These are phyloP conservation scores for Globisporangium irregulare DNA, from an alignment of 352 stramenopile genomes.

Conservation along the genomic window DNA sequence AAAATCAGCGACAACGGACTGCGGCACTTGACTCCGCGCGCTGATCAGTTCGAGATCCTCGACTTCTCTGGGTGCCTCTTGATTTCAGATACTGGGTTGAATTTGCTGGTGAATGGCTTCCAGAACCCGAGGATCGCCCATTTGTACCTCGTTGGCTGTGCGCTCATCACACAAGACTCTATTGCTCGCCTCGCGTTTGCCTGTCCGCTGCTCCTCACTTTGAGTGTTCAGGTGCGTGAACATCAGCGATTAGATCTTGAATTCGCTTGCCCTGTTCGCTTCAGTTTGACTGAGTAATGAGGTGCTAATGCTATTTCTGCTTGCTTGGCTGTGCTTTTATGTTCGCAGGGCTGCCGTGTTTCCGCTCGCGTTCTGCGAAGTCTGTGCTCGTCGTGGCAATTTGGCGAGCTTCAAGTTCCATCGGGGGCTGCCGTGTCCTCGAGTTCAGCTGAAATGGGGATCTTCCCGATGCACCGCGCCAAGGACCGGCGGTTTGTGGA, in stretches of 20 bases:
- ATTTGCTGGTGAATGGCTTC: constrained; percentile 53
- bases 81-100: constrained; percentile 54
- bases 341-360: constrained; percentile 45
- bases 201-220: constrained; percentile 64
- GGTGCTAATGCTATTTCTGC: neutral
- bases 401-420: constrained; percentile 45
- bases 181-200: constrained; percentile 55
- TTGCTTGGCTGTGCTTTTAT: neutral
- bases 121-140: constrained; percentile 47
- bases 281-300: neutral
- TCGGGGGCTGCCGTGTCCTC: constrained; percentile 19
- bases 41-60: constrained; percentile 60
- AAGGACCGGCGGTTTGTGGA: constrained; percentile 66
- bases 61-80: constrained; percentile 54
- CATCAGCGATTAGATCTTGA: neutral
- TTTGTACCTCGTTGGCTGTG: constrained; percentile 56
- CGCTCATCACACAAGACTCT: constrained; percentile 58
- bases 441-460: constrained; percentile 35
- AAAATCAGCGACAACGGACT: constrained; percentile 58
- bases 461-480: constrained; percentile 66
- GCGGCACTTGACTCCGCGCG: constrained; percentile 39
- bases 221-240: constrained; percentile 44
- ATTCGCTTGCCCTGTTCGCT: neutral
- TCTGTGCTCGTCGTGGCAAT: constrained; percentile 64
- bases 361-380: constrained; percentile 57